These are phyloP conservation scores for Knoxia roxburghii DNA, from an alignment of 257 asterid genomes.

Conservation along the genomic window DNA sequence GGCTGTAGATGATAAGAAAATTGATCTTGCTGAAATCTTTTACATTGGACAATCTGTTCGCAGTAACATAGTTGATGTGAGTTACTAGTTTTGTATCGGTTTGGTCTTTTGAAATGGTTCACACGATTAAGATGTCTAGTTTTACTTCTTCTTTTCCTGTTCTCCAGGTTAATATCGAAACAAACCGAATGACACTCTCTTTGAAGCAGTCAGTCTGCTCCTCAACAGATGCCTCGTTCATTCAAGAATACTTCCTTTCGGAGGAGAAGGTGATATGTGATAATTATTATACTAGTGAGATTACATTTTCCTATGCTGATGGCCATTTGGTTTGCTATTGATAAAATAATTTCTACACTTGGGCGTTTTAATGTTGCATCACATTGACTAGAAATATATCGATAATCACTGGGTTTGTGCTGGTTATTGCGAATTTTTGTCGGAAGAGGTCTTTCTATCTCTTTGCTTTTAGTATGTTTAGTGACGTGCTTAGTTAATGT, in stretches of 20 bases:
- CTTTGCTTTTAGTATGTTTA: neutral
- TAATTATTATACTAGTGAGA: neutral
- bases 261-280: constrained; percentile 71
- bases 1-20: constrained; percentile 76
- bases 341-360: neutral
- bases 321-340: neutral
- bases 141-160: constrained; percentile 15
- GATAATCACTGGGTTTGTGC: neutral
- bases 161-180: constrained; percentile 66
- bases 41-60: constrained; percentile 90
- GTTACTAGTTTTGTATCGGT: constrained; percentile 18
- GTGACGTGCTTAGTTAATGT: neutral
- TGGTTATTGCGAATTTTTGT: neutral
- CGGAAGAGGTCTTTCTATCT: neutral
- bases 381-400: neutral
- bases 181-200: constrained; percentile 75
- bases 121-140: constrained; percentile 6
- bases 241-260: constrained; percentile 74
- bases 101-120: neutral
- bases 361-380: neutral
- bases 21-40: constrained; percentile 66
- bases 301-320: neutral
- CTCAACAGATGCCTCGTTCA: constrained; percentile 79
- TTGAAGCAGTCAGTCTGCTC: constrained; percentile 80
- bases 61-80: constrained; percentile 70